phyloP scores from a whole-genome alignment of 140 eudicot genomes.

The Erigeron philadelphicus region DNA sequence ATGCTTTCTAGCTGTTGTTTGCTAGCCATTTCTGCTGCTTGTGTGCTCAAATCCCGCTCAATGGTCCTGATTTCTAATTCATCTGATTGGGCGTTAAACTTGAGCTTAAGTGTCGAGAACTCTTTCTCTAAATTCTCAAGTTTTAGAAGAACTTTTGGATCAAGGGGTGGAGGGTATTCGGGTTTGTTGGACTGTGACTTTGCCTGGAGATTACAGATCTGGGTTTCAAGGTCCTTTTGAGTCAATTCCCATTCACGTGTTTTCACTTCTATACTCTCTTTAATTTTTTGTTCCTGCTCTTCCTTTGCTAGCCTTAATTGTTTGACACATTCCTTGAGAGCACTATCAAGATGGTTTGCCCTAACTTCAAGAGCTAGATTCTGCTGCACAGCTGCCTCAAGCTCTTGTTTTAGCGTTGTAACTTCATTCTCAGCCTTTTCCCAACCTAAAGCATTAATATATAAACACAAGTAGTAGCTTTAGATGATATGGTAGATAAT shows the following conservation, averaged over 20 bases:
- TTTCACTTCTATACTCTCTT: slow-evolving; percentile 45
- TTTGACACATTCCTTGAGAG: slow-evolving; percentile 88
- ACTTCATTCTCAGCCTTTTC: slow-evolving; percentile 93
- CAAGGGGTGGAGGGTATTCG: slow-evolving; percentile 26
- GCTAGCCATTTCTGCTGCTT: slow-evolving; percentile 83
- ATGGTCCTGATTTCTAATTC: slow-evolving; percentile 61
- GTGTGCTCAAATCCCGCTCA: slow-evolving; percentile 86
- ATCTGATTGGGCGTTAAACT: slow-evolving; percentile 43
- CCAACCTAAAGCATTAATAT: slow-evolving; percentile 54
- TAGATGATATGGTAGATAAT: not conserved
- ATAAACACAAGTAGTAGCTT: not conserved
- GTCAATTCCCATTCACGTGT: slow-evolving; percentile 42
- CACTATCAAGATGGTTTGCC: slow-evolving; percentile 74
- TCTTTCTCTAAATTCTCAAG: slow-evolving; percentile 61
- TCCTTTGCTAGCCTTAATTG: slow-evolving; percentile 76
- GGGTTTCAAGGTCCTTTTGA: slow-evolving; percentile 52
- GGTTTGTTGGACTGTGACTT: slow-evolving; percentile 25
- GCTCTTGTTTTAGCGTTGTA: slow-evolving; percentile 56
- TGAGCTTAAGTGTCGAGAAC: slow-evolving; percentile 45
- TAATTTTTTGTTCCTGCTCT: slow-evolving; percentile 51
- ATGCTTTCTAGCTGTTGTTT: slow-evolving; percentile 84
- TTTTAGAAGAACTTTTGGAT: slow-evolving; percentile 39
- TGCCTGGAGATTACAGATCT: slow-evolving; percentile 47
- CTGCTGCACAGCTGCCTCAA: slow-evolving; percentile 67
- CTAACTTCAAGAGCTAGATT: slow-evolving; percentile 71